Base-by-base conservation (phyloP, 805 yeast species). In the Allodekkera sacchari region DNA sequence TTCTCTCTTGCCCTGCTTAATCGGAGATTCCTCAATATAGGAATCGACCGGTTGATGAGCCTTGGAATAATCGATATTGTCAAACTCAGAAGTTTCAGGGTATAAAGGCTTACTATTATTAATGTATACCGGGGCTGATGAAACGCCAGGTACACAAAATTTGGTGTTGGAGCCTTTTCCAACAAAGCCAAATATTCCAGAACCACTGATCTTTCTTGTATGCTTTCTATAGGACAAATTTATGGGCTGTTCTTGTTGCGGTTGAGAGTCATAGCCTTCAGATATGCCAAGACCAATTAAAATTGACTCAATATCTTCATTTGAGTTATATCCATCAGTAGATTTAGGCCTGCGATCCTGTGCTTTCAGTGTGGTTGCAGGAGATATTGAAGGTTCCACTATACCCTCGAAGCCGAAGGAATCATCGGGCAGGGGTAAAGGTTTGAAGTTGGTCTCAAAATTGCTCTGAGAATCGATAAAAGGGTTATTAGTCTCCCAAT, bases 111-210 rank as follows among this genome's bases (percentile, higher is more conserved):
- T 52, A 28, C 47, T 53, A 28, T 45, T 45, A 22, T 43, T 35
- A 8, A 54, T 27, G 25, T 28, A 33, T 5, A 50, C 43, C 9
- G 48, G 41, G 12, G 47, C 45, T 6, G 50, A 37, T 6, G 55
- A 43, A 4, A 62, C 32, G 9, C 80, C 81, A 6, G 76, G 69
- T 27, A 81, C 66, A 3, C 83, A 73, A 22, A 81, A 52, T 28
- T 74, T 79, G 10, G 52, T 45, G 36, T 72, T 70, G 37, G 67
- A 66, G 50, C 81, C 88, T 1, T 40, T 28, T 28, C 73, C 75
- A 7, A 66, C 59, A 42, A 70, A 81, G 0, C 94, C 94, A 53
- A 82, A 82, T 18, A 82, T 81, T 3, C 83, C 89, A 4, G 89
- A 78, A 10, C 94, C 94, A 59, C 87, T 78, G 13, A 71, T 63